Evolutionary conservation across 768 basidiomycete genomes (phyloP).

Genomic region (Nidularia pulvinata): DNA sequence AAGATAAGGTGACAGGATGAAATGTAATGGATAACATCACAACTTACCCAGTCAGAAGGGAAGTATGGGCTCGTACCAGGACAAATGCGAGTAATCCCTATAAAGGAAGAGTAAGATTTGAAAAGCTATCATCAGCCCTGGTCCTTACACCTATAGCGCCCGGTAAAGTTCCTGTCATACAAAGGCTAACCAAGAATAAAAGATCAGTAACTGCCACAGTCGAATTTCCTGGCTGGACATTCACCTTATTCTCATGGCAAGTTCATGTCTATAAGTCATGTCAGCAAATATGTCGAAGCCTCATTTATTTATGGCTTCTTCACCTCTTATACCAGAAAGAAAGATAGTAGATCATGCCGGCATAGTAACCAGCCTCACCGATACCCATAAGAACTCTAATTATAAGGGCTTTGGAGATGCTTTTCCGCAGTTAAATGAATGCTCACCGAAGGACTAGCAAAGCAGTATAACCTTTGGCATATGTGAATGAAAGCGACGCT

Average conservation of each 20-base stretch:
- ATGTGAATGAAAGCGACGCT: slow-evolving; percentile 49
- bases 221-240: too few relatives aligned
- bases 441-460: slow-evolving; percentile 46
- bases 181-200: slow-evolving; percentile 26
- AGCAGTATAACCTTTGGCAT: slow-evolving; percentile 51
- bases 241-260: slow-evolving; percentile 39
- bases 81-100: slow-evolving; percentile 59
- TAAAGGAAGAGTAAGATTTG: not conserved
- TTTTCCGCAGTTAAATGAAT: not conserved
- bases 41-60: slow-evolving; percentile 33
- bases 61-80: slow-evolving; percentile 49
- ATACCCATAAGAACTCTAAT: slow-evolving; percentile 53
- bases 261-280: slow-evolving; percentile 32
- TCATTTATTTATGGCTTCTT: too few relatives aligned
- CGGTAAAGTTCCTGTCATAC: slow-evolving; percentile 59
- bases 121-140: not conserved
- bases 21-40: not conserved
- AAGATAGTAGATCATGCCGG: slow-evolving; percentile 61
- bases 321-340: slow-evolving; percentile 55
- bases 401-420: not conserved
- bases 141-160: slow-evolving; percentile 47
- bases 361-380: slow-evolving; percentile 62
- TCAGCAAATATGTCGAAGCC: not conserved
- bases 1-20: slow-evolving; percentile 1
- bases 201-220: too few relatives aligned